phyloP scores from a whole-genome alignment of 2,329 filamentous ascomycete species.

The Colletotrichum sp. region DNA sequence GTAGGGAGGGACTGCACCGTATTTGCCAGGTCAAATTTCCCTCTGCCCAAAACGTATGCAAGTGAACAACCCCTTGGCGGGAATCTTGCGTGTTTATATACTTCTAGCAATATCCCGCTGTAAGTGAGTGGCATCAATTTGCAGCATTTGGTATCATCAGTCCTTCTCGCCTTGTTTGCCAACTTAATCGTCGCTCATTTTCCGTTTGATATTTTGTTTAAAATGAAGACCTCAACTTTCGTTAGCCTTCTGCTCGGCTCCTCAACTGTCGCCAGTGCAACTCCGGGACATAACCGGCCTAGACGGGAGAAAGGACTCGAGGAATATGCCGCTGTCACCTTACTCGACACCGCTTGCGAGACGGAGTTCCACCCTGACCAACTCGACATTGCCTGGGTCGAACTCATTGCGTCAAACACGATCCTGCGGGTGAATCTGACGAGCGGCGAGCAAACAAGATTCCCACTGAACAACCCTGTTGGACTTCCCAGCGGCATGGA shows the following conservation, averaged over 20 bases:
- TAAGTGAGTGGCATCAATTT: neutral
- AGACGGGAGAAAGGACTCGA: neutral
- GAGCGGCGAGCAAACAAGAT: neutral
- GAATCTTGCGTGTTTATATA: neutral
- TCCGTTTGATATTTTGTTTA: neutral
- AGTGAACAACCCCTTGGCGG: neutral
- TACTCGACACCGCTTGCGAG: neutral
- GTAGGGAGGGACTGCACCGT: neutral
- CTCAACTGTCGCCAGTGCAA: neutral
- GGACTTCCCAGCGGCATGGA: neutral
- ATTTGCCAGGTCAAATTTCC: neutral
- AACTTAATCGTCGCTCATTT: neutral
- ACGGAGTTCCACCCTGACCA: neutral
- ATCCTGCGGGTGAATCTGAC: neutral
- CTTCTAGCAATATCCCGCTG: neutral
- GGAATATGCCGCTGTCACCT: neutral
- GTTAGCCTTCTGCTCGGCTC: neutral
- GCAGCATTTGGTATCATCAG: neutral
- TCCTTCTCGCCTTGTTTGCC: neutral
- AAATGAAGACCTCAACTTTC: neutral
- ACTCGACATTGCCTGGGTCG: neutral
- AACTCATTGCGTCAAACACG: neutral
- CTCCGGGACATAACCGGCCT: neutral
- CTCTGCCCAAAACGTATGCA: neutral
- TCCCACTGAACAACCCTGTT: neutral